Evolutionary conservation across 2,329 filamentous ascomycete species (phyloP).

Genomic region (Penicillium sp.): DNA sequence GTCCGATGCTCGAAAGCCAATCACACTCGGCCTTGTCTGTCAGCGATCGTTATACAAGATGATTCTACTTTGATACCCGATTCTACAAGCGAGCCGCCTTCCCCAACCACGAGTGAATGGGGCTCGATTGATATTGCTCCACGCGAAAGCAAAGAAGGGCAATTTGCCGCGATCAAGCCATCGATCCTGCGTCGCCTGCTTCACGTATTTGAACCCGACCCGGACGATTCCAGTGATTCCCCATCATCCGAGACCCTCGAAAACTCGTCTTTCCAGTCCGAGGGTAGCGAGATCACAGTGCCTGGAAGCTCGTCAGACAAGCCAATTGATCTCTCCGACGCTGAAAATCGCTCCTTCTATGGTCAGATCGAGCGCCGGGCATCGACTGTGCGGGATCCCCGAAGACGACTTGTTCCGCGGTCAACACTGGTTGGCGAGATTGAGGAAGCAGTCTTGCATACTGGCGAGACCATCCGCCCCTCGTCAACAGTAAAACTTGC

Average conservation of each 20-base stretch:
- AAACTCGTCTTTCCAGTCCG: not conserved
- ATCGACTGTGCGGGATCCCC: not conserved
- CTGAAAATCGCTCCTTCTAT: not conserved
- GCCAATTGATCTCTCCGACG: not conserved
- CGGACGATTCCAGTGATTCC: not conserved
- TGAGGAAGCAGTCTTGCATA: conserved; percentile 22
- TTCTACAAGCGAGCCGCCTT: not conserved
- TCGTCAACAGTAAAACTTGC: conserved; percentile 44
- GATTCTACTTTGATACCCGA: not conserved
- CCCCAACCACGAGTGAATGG: not conserved
- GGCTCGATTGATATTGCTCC: not conserved
- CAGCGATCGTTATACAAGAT: not conserved
- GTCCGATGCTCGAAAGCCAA: not conserved
- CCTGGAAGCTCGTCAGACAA: not conserved
- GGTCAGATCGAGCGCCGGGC: not conserved
- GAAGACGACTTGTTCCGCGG: not conserved
- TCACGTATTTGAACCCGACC: not conserved
- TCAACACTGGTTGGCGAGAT: conserved; percentile 5
- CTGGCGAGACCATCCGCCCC: conserved; percentile 28
- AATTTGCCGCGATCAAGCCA: no score
- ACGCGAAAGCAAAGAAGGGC: not conserved
- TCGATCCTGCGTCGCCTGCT: not conserved
- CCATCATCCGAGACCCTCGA: not conserved
- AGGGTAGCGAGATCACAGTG: not conserved
- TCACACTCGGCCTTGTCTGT: not conserved